Base-by-base conservation (phyloP, 768 basidiomycete species). In the Solioccasus polychromus region DNA sequence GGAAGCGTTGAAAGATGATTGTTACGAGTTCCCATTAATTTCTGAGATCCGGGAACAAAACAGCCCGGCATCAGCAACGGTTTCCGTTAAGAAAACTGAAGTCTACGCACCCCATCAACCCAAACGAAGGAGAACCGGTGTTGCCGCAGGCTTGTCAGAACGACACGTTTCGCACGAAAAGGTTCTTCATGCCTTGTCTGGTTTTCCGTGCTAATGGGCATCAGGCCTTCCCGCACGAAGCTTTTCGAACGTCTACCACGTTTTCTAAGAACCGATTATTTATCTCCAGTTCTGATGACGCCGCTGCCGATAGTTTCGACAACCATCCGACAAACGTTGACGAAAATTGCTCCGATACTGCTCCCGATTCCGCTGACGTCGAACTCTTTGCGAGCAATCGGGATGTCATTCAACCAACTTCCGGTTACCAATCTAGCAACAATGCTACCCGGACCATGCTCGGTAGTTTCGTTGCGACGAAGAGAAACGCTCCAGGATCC, bases 61-160 rank as follows among this genome's bases (percentile, higher is more conserved):
- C 23, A 55, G 56, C n/a, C 12, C 51, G 53, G 34, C 47, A 39
- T 64, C 68, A n/a, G n/a, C n/a, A 6, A 67, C 69, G 29, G 63
- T 63, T 8, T 62, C 63, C 53, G 60, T 70, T 18, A 12, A 23
- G 11, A 72, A 77, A 44, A 51, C 71, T 32, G 72, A 77, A 9
- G 43, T 30, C 18, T 24, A 20, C 26, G 39, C 57, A 26, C 39
- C 17, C 18, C 53, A 45, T 15, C 45, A 44, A 18, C n/a, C 32
- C 15, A 68, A 68, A 39, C 61, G 53, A 24, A 41, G 38, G 20
- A 55, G 28, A 49, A 45, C 5, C 19, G 40, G 41, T 30, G 17
- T 35, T 15, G 9, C 11, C 4, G 1, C 18, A 3, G 5, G 12
- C n/a, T 24, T 35, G 9, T 39, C 31, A 31, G 26, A 37, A 29